Conservation (phyloP, 2,329 filamentous ascomycete species). For the Emergomyces africanus region DNA sequence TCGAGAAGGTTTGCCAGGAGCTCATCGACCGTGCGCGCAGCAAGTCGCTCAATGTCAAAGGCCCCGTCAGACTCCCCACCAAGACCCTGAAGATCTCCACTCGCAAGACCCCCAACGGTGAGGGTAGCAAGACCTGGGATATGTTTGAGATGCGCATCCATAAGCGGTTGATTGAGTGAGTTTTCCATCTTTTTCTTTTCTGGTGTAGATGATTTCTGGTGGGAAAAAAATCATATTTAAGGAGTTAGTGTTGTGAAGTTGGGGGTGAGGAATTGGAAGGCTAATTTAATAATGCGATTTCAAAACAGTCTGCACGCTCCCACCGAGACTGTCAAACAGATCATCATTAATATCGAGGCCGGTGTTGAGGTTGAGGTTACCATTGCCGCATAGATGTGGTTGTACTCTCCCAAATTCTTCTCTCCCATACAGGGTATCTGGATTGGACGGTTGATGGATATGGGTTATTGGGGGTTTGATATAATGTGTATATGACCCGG, state of each 20-base stretch:
- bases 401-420: not conserved
- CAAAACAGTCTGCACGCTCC: conserved; percentile 71
- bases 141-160: conserved; percentile 98
- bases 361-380: conserved; percentile 42
- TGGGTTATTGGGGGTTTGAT: not conserved
- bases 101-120: conserved; percentile 98
- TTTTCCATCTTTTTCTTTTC: conserved; percentile 14
- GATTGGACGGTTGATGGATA: not conserved
- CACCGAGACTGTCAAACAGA: conserved; percentile 58
- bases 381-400: conserved; percentile 36
- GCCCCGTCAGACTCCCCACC: conserved; percentile 92
- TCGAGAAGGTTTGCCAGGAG: conserved; percentile 97
- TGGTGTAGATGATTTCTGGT: not conserved
- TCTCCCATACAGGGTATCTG: not conserved
- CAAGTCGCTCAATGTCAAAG: conserved; percentile 98
- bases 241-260: not conserved
- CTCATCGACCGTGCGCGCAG: conserved; percentile 96
- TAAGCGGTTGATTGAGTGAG: conserved; percentile 91
- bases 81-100: conserved; percentile 95
- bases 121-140: conserved; percentile 99
- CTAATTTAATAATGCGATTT: conserved; percentile 6
- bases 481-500: not conserved
- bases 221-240: not conserved
- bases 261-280: not conserved
- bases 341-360: conserved; percentile 43